phyloP scores from a whole-genome alignment of 225 moss, liverwort and hornwort genomes.

The Physcomitrellopsis africana region DNA sequence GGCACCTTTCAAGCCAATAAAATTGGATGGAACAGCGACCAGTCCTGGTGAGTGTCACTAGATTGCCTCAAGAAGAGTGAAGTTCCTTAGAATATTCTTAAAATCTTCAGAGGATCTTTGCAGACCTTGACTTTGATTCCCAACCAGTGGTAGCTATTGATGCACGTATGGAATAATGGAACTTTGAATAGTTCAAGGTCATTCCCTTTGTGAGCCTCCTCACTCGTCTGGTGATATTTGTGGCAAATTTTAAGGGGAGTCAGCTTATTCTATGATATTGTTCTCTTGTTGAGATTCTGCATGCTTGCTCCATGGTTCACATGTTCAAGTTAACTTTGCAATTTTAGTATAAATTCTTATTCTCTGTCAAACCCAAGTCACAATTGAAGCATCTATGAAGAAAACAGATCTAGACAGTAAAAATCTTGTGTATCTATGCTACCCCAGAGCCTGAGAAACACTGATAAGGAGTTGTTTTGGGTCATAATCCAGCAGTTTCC shows the following conservation, averaged over 20 bases:
- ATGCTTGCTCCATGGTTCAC: background rate
- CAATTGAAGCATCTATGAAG: too few relatives aligned
- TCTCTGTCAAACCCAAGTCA: too few relatives aligned
- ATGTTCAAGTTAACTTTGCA: background rate
- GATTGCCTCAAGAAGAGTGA: background rate
- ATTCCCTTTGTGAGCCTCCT: background rate
- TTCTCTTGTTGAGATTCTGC: background rate
- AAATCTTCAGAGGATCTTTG: background rate
- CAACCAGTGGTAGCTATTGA: background rate
- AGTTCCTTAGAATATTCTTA: background rate
- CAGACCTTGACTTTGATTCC: constrained; percentile 10
- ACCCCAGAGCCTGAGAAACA: too few relatives aligned
- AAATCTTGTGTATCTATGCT: too few relatives aligned
- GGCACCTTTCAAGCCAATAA: too few relatives aligned
- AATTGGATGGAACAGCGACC: too few relatives aligned
- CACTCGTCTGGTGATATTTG: background rate
- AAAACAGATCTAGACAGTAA: too few relatives aligned
- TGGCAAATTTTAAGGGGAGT: background rate
- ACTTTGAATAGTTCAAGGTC: constrained; percentile 10
- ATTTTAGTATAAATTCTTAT: too few relatives aligned
- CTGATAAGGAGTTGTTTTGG: too few relatives aligned
- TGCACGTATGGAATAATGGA: background rate
- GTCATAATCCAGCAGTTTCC: too few relatives aligned
- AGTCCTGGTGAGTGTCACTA: background rate
- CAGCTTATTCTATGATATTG: background rate